Evolutionary conservation across 2,329 filamentous ascomycete species (phyloP), one percentile per base, ranked within the genome.

Genomic region (Alternaria ethzedia): DNA sequence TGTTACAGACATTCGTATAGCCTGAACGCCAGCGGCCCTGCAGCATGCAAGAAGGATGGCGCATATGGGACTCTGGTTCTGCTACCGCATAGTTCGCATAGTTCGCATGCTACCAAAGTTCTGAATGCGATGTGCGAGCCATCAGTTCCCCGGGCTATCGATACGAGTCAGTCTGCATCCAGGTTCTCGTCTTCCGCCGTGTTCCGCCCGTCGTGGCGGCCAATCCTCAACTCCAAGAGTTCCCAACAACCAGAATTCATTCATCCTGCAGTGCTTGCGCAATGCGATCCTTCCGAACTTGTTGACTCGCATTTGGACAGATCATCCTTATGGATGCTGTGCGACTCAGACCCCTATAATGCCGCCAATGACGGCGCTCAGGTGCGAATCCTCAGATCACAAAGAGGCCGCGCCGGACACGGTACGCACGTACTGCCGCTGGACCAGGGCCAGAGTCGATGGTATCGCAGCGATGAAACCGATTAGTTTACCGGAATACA

Each of bases 341-440:
- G 4, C 58, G 50, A 60, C 28, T 44, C 47, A 57, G 46, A 21
- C 28, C 13, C 13, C 36, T 30, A 47, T 13, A 12, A 62, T 15
- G 49, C 54, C 49, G 44, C 60, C 49, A 54, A 59, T 58, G 36
- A 32, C 12, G 15, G 26, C 28, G 43, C 43, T 47, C 55, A 30
- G 17, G 17, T 36, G 54, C 23, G 54, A 23, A 41, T 51, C n/a
- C 45, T 41, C 47, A 25, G 23, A 44, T 44, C 28, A 2, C 12
- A 11, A 41, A 41, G 36, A 41, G 13, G 49, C 13, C 49, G 28
- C 28, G n/a, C 10, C 43, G 49, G 20, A 63, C 44, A 52, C 61
- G 61, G 50, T 23, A 63, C 55, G 61, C 61, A 63, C 51, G 51
- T 55, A 45, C 56, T 59, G 23, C 60, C 61, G 61, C 36, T 49